These are phyloP conservation scores for Pistacia vera DNA, from an alignment of 345 rosid genomes.

Conservation along the genomic window DNA sequence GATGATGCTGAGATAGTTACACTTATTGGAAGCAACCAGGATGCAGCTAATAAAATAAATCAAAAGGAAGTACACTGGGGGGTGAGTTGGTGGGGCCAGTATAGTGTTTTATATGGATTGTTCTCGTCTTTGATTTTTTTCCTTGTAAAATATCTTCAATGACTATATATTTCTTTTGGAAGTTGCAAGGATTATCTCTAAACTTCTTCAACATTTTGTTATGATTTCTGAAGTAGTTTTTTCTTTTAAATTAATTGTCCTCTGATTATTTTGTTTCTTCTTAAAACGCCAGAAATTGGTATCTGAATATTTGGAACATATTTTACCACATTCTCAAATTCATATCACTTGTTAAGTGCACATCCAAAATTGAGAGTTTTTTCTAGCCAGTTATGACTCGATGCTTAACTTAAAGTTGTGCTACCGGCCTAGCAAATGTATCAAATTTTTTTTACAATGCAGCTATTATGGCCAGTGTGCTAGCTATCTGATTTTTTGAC, in stretches of 20 bases:
- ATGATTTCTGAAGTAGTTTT: not conserved
- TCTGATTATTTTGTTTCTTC: not conserved
- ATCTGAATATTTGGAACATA: not conserved
- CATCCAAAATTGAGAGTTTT: not conserved
- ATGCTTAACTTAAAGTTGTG: not conserved
- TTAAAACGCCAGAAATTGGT: not conserved
- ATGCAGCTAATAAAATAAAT: conserved; percentile 67
- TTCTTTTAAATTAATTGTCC: not conserved
- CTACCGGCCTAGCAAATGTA: not conserved
- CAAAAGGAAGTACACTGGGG: conserved; percentile 92
- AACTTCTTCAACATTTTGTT: not conserved
- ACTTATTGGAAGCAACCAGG: conserved; percentile 73
- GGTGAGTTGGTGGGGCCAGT: conserved; percentile 43
- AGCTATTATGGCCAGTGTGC: not conserved
- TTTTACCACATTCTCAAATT: not conserved
- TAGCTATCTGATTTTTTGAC: not conserved
- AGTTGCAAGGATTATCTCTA: conserved; percentile 9
- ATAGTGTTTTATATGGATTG: not conserved
- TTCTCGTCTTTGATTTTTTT: not conserved
- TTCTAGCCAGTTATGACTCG: conserved; percentile 6
- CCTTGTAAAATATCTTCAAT: not conserved
- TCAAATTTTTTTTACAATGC: not conserved
- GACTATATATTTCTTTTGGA: not conserved
- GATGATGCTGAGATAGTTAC: conserved; percentile 87
- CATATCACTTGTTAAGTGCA: not conserved